Percentiles rank a stretch among this genome's conserved stretches.
These are phyloP conservation scores for Chlamydomonas sp. DNA, from an alignment of 139 green algal species.

Conservation along the genomic window DNA sequence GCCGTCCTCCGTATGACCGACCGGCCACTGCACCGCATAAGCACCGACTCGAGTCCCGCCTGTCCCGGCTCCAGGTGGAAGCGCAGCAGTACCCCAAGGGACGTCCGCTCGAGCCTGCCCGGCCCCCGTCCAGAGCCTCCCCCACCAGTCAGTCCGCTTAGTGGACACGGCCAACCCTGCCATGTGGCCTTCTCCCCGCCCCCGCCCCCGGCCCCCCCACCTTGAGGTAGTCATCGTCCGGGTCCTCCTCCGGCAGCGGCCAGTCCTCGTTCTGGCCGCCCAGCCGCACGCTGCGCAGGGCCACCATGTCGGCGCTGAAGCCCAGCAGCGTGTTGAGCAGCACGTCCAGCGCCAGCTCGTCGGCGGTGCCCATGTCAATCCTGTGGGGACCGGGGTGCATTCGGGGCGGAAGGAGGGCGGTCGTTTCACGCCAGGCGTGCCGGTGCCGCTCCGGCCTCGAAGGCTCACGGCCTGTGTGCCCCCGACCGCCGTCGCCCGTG, in stretches of 20 bases:
- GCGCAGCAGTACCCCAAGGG: too few species aligned
- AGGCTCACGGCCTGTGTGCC: too few species aligned
- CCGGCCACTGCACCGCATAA: too few species aligned
- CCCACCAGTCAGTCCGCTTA: neutral
- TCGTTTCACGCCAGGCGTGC: too few species aligned
- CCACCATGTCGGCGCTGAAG: constrained; percentile 80
- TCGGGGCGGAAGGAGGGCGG: neutral
- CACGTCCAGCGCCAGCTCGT: constrained; percentile 90
- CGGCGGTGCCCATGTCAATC: constrained; percentile 88
- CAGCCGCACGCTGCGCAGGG: constrained; percentile 66
- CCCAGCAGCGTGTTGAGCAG: constrained; percentile 87
- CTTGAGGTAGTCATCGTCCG: constrained; percentile 19
- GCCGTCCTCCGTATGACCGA: too few species aligned
- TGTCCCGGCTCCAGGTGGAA: too few species aligned
- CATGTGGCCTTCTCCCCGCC: neutral
- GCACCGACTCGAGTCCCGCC: too few species aligned
- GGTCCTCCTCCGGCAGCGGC: constrained; percentile 49
- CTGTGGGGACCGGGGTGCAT: constrained; percentile 34
- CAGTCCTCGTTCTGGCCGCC: constrained; percentile 80
- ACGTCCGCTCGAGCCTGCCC: too few species aligned
- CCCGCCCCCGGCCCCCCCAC: constrained; percentile 1
- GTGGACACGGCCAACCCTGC: neutral
- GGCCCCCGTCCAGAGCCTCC: too few species aligned
- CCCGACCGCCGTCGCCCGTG: too few species aligned
- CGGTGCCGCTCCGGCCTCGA: too few species aligned